Percentiles rank a stretch among this genome's conserved stretches.
Evolutionary conservation across 2,329 filamentous ascomycete genomes (phyloP).

Genomic region (Fusarium equiseti): DNA sequence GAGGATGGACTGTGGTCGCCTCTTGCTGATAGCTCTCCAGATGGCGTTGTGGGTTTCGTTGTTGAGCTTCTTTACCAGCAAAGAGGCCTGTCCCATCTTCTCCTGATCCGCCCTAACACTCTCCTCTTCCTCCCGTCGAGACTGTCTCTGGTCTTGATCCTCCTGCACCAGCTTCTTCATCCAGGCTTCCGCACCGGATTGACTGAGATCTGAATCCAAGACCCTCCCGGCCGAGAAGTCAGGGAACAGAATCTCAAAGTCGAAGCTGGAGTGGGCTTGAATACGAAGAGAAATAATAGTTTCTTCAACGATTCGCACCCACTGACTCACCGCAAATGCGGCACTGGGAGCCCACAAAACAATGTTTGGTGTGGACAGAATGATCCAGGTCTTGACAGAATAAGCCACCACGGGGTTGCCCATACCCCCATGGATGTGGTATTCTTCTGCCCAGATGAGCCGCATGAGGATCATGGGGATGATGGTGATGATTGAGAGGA

Average conservation of each 20-base stretch:
- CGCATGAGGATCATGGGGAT: not conserved
- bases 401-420: conserved; percentile 3
- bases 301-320: conserved; percentile 1
- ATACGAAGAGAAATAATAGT: conserved; percentile 4
- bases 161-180: conserved; percentile 16
- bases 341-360: conserved; percentile 4
- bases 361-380: conserved; percentile 8
- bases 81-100: not conserved
- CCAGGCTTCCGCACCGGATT: conserved; percentile 19
- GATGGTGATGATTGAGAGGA: not conserved
- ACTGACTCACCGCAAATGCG: conserved; percentile 4
- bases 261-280: conserved; percentile 5
- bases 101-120: not conserved
- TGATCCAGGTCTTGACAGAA: conserved; percentile 10
- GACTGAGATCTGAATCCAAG: not conserved
- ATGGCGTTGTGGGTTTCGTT: not conserved
- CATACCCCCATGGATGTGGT: not conserved
- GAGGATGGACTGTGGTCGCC: not conserved
- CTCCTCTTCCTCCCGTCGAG: conserved; percentile 1
- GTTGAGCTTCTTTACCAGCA: conserved; percentile 1
- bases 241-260: conserved; percentile 6
- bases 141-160: not conserved
- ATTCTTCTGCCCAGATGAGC: conserved; percentile 3
- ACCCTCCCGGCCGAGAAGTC: not conserved
- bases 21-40: conserved; percentile 6